A percentile compares a stretch with the other conserved stretches of the same genome.
Evolutionary conservation across 768 basidiomycete species (phyloP).

Genomic region (Pleurotus cornucopiae): DNA sequence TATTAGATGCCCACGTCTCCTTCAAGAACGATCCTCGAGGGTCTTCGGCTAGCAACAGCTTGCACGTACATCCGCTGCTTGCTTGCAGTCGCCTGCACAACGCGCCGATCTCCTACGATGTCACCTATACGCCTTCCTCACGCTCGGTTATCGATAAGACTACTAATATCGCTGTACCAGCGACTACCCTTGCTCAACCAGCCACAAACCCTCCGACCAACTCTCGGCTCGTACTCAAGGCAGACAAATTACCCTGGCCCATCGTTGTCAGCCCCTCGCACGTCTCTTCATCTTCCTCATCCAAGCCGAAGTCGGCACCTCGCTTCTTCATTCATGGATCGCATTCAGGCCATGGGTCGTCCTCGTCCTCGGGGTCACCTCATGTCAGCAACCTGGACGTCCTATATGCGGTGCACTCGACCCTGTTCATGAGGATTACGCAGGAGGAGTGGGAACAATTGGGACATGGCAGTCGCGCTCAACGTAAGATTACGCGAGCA

Average conservation of each 20-base stretch:
- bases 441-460: conserved; percentile 63
- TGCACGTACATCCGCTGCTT: conserved; percentile 64
- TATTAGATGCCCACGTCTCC: conserved; percentile 28
- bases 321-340: conserved; percentile 21
- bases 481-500: conserved; percentile 55
- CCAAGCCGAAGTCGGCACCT: conserved; percentile 12
- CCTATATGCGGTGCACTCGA: conserved; percentile 53
- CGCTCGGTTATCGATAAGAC: conserved; percentile 53
- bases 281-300: conserved; percentile 15
- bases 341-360: conserved; percentile 11
- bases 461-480: conserved; percentile 49
- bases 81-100: conserved; percentile 50
- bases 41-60: conserved; percentile 28
- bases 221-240: conserved; percentile 41
- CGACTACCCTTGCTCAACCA: conserved; percentile 54
- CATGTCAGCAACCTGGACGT: conserved; percentile 62
- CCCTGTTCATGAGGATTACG: conserved; percentile 53
- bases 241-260: conserved; percentile 60
- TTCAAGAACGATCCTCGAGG: conserved; percentile 17
- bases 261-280: conserved; percentile 41
- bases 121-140: conserved; percentile 51
- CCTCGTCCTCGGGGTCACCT: conserved; percentile 14
- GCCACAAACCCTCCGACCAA: conserved; percentile 56
- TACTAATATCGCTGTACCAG: conserved; percentile 49
- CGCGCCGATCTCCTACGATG: conserved; percentile 62